These are phyloP conservation scores for Ajuga reptans DNA, from an alignment of 305 asterid species.

Conservation along the genomic window DNA sequence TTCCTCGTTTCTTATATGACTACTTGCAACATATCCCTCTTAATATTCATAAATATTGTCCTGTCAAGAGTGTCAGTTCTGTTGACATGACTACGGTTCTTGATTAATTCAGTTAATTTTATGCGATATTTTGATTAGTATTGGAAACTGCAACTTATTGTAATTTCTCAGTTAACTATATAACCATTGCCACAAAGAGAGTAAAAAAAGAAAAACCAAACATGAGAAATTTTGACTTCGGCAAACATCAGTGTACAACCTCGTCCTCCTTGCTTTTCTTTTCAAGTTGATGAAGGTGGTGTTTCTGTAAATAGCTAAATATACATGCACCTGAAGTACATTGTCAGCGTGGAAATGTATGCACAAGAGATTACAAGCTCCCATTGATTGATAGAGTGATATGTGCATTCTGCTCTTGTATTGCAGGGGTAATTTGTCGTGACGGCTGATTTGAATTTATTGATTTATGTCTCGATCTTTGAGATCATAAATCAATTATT, in stretches of 20 bases:
- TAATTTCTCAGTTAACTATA: background rate
- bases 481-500: constrained; percentile 6
- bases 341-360: background rate
- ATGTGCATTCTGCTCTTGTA: constrained; percentile 5
- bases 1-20: background rate
- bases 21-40: background rate
- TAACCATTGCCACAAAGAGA: background rate
- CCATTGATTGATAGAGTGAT: background rate
- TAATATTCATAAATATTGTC: background rate
- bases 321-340: background rate
- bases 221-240: background rate
- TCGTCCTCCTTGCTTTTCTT: background rate
- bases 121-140: background rate
- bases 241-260: background rate
- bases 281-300: background rate
- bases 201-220: too few relatives aligned
- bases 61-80: background rate
- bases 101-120: background rate
- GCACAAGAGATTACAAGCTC: too few relatives aligned
- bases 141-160: background rate
- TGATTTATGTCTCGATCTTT: background rate
- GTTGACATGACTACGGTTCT: background rate
- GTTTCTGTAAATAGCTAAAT: background rate
- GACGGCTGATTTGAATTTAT: constrained; percentile 18
- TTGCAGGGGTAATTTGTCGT: constrained; percentile 23